phyloP scores from a whole-genome alignment of 1,139 yeast genomes.

The Keqinozyma sinolaborantium region DNA sequence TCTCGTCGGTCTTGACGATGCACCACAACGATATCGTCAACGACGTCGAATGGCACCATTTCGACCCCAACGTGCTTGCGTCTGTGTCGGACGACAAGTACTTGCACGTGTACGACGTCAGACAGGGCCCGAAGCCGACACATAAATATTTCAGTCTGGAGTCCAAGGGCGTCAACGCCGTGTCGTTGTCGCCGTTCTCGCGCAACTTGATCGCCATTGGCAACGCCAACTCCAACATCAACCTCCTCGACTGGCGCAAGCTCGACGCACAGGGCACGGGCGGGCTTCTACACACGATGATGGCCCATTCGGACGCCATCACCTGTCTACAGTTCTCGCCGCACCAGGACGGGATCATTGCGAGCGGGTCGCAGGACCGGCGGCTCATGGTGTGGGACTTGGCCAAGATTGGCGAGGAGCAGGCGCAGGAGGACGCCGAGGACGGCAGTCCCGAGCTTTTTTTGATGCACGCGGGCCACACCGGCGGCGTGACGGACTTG shows the following conservation, averaged over 20 bases:
- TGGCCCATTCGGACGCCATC: slow-evolving; percentile 73
- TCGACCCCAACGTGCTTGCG: slow-evolving; percentile 51
- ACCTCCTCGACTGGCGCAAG: slow-evolving; percentile 57
- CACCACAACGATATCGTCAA: slow-evolving; percentile 60
- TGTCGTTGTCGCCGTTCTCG: slow-evolving; percentile 64
- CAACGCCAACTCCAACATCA: slow-evolving; percentile 63
- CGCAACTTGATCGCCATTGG: slow-evolving; percentile 62
- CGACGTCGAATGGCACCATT: slow-evolving; percentile 68
- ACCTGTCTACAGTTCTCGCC: slow-evolving; percentile 72
- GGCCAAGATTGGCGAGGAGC: slow-evolving; percentile 71
- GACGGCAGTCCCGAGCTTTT: slow-evolving; percentile 80
- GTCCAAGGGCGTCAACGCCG: slow-evolving; percentile 52
- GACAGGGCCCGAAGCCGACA: slow-evolving; percentile 23
- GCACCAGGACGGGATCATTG: slow-evolving; percentile 66
- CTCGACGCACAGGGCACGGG: slow-evolving; percentile 14
- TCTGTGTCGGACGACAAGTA: slow-evolving; percentile 67
- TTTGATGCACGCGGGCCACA: slow-evolving; percentile 88
- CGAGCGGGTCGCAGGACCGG: slow-evolving; percentile 70
- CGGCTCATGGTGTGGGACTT: slow-evolving; percentile 75
- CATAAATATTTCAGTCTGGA: slow-evolving; percentile 26
- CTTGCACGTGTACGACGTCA: slow-evolving; percentile 40
- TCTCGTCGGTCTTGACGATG: slow-evolving; percentile 16
- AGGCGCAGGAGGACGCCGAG: slow-evolving; percentile 71
- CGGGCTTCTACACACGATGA: slow-evolving; percentile 59
- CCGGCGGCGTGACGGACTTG: slow-evolving; percentile 70